Base-by-base conservation (phyloP, 371 early-diverging fungal species). In the Capillidium rhysosporum region DNA sequence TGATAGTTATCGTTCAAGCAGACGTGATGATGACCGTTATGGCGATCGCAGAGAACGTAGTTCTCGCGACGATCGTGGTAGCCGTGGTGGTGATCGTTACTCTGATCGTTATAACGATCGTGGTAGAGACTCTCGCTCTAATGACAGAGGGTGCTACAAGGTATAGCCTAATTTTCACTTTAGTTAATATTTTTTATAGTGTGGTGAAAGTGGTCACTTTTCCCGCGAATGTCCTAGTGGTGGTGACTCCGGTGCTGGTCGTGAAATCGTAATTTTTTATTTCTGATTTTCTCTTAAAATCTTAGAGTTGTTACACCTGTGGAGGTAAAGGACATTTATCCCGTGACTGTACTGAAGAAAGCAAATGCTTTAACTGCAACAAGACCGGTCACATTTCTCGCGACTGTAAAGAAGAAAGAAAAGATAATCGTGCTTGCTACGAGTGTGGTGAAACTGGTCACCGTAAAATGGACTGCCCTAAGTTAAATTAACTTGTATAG, bases 281-380 rank as follows among this genome's bases (percentile, higher is more conserved):
- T 46, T 25, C 44, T 57, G 57, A 25, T 54, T 54, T 56, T 56
- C 46, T 59, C 49, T 55, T 53, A 60, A 4, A 34, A 61, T n/a
- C 16, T 47, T 23, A 47, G 48, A 26, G 26, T 70, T 79, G 79
- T 65, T 79, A 76, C 67, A 73, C 75, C 71, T 79, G 80, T 55
- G 80, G 80, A 43, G 52, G 53, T 31, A 47, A 55, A 29, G 69
- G 67, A 44, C 69, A 69, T 57, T 65, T 66, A 25, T 58, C 66
- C 44, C 63, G 65, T 21, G 71, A 72, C 56, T 65, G 64, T 45
- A 55, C 55, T 57, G 61, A 63, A 47, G 68, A 65, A 40, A 60
- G 63, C 63, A 77, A 77, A 69, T 79, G 79, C 67, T 79, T 76
- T 64, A 79, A 77, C 73, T 80, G 80, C 57, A 75, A 75, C 23